Evolutionary conservation across 192 early-diverging fungal species (phyloP), one percentile per base, ranked within the genome.

Genomic region (Lobosporangium transversale): DNA sequence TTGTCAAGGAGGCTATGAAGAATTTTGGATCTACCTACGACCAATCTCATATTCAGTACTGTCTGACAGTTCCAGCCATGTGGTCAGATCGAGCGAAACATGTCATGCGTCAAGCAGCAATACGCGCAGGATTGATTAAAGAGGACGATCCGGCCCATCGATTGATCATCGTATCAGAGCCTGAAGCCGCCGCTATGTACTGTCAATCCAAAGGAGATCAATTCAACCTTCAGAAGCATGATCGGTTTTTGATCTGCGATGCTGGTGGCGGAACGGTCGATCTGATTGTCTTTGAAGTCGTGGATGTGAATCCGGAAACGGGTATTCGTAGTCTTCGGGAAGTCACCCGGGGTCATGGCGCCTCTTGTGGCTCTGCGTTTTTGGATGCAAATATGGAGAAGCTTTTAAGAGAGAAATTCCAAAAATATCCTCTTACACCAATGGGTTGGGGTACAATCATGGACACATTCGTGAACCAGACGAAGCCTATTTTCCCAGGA

Each of bases 121-220:
- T 80, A 18, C 74, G 81, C 23, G 86, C 84, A 49, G 84, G 79
- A 49, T 58, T 88, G 50, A 81, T 84, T 37, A 53, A 48, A 54
- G 58, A 79, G 27, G 66, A 59, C 6, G 83, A 84, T 48, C 81
- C 80, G 12, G 81, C 80, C 17, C 79, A 86, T 58, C 71, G 81
- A 3, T 52, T 86, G 10, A 84, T 84, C 57, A 68, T 84, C 26
- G 82, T 83, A 47, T 81, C 83, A 7, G 80, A 83, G 56, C 84
- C 86, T 18, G 86, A 87, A 70, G 86, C 86, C 15, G 86, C 81
- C 14, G 86, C 86, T 44, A 66, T 87, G 47, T 87, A 87, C 57
- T 83, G 84, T 51, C 83, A 86, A 51, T 80, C 82, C 56, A 84
- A 83, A 59, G 80, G 83, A 17, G 79, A 86, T 47, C 73, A 76